Evolutionary conservation across 2,329 filamentous ascomycete species (phyloP), one percentile per base, ranked within the genome.

Genomic region (Pyricularia pennisetigena): DNA sequence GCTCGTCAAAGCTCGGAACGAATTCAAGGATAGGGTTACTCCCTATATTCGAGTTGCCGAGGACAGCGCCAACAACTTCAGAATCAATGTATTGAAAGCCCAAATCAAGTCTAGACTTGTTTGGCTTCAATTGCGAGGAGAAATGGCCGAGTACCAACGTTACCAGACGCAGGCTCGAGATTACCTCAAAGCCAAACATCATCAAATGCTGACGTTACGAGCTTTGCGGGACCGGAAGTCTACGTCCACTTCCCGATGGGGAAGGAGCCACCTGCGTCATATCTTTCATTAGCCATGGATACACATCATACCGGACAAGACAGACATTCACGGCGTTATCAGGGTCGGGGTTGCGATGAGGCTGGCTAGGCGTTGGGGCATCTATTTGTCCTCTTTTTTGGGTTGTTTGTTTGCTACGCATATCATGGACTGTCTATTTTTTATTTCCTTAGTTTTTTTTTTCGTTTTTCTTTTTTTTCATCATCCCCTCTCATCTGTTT

Each of bases 21-120:
- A 67, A 24, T 20, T 57, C 12, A 24, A 67, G 54, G 41, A 61
- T 20, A 61, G n/a, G 49, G 9, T 67, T 24, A n/a, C 65, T 29
- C 65, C 41, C 8, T 57, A 67, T 14, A 5, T 67, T 23, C 41
- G 49, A n/a, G n/a, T 57, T 59, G 66, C 57, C 10, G 54, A 63
- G 66, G 57, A 82, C 71, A 80, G 82, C 64, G 78, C 80, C 70
- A 79, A 82, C 70, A 79, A 81, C 68, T 76, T 79, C 75, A 79
- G 81, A 68, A 80, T 80, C 0, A 72, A 75, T 7, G 77, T 81
- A 4, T 71, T 81, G 24, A 81, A 80, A 69, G 71, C 86, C 16
- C 86, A 87, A 73, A 78, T 89, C 29, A 78, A 78, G 62, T 86
- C 86, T 16, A 86, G 82, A 74, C 78, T 87, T 35, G 80, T 82